Base-by-base conservation (phyloP, 2,329 filamentous ascomycete species). In the Trichophyton simii region DNA sequence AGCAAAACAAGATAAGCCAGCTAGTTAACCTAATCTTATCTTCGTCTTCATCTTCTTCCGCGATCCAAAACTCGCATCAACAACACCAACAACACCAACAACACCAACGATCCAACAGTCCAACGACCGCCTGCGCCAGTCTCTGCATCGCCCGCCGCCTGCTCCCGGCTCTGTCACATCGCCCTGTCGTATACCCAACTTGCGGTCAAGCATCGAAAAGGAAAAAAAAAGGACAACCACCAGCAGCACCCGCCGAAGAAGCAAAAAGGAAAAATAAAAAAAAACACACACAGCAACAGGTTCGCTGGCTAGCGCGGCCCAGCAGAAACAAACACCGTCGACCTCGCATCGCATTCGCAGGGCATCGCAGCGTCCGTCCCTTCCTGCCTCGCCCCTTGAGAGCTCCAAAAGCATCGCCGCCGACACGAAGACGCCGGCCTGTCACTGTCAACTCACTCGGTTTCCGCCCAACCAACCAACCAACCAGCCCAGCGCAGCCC, bases 161-260 rank as follows among this genome's bases (percentile, higher is more conserved):
- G 34, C 34, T 38, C 9, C 13, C 28, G 7, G 44, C 44, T 48
- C 44, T 25, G 20, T 57, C 52, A 38, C 52, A 31, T 57, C 18
- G 9, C 25, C 52, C 34, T 38, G 34, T 31, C 34, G 52, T 60
- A 31, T 60, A 60, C 62, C 62, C 62, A 64, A 64, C 60, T 64
- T 64, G 60, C 62, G 62, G 62, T 64, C 62, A 62, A 44, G 60
- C 36, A 41, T 9, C 18, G 15, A 36, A 38, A 13, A 22, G 22
- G 22, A 3, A 3, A 22, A 22, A 22, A 38, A 38, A 9, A 38
- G 34, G 9, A 38, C 9, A 38, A 38, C 34, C 31, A 34, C 18
- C 34, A 36, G 34, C 34, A 36, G 34, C 8, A 36, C 34, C 34
- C 8, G 9, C 34, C 6, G 44, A 15, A 48, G n/a, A 28, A 57